A percentile compares a stretch with the other conserved stretches of the same genome.
phyloP scores from a whole-genome alignment of 768 basidiomycete species.

The Kwoniella bestiolae region DNA sequence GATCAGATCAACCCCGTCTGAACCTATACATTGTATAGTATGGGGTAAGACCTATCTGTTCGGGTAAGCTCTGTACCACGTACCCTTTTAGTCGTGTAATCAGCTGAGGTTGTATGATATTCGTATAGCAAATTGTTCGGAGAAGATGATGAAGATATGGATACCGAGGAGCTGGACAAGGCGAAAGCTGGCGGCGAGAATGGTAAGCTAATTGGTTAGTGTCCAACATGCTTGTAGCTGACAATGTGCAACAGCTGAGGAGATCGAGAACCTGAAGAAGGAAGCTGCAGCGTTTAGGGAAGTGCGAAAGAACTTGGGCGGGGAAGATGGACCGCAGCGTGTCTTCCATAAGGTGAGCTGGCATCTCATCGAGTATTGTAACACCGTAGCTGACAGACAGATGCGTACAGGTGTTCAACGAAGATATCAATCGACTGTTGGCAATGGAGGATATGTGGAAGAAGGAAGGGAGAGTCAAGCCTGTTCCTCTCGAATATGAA shows the following conservation, averaged over 20 bases:
- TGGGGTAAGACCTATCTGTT: constrained; percentile 98
- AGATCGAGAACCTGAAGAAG: constrained; percentile 85
- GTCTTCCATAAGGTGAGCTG: constrained; percentile 79
- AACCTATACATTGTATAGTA: constrained; percentile 97
- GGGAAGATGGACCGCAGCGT: constrained; percentile 66
- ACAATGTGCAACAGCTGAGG: constrained; percentile 66
- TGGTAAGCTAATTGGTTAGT: constrained; percentile 69
- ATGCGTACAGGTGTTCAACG: constrained; percentile 73
- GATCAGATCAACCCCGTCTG: constrained; percentile 92
- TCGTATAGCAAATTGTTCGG: constrained; percentile 82
- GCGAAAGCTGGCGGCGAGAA: constrained; percentile 94
- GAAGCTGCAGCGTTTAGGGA: constrained; percentile 84
- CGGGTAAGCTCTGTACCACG: constrained; percentile 64
- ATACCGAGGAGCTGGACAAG: constrained; percentile 79
- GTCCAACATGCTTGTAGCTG: constrained; percentile 16
- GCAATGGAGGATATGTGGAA: constrained; percentile 98
- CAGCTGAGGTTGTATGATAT: constrained; percentile 18
- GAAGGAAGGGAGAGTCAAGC: constrained; percentile 70
- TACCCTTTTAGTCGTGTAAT: not conserved
- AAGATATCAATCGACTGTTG: constrained; percentile 84
- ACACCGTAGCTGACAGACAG: not conserved
- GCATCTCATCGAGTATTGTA: not conserved
- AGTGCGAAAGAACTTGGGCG: constrained; percentile 72
- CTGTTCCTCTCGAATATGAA: constrained; percentile 81
- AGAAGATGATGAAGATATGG: constrained; percentile 75